phyloP scores from a whole-genome alignment of 257 asterid species.

The Marsdenia floribunda region DNA sequence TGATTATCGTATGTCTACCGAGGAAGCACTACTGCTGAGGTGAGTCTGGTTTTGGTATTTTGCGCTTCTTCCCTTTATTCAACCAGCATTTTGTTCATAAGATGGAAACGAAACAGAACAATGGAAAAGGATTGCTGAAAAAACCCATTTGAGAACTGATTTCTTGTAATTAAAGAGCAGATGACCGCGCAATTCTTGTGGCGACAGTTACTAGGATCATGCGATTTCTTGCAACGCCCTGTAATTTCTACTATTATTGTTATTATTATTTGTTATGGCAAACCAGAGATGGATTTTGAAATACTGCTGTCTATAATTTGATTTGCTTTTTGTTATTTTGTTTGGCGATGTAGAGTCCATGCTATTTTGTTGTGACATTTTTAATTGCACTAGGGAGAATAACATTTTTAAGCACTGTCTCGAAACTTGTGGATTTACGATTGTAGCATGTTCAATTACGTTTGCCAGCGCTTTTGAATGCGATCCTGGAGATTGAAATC shows the following conservation, averaged over 20 bases:
- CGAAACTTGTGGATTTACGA: not conserved
- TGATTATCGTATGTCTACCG: constrained; percentile 52
- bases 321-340: not conserved
- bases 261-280: no score
- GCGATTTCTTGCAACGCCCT: no score
- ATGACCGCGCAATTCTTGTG: not conserved
- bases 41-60: constrained; percentile 9
- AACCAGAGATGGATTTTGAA: not conserved
- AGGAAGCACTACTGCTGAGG: constrained; percentile 64
- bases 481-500: not conserved
- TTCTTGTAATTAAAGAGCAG: not conserved
- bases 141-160: not conserved
- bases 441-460: not conserved
- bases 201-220: not conserved
- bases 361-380: not conserved
- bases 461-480: not conserved
- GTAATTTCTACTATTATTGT: no score
- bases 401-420: not conserved
- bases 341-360: not conserved
- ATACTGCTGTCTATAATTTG: no score
- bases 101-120: not conserved
- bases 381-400: not conserved
- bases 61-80: not conserved
- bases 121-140: not conserved
- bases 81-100: no score